These are phyloP conservation scores for Colletotrichum spinosum DNA, from an alignment of 2,329 filamentous ascomycete genomes.

Conservation along the genomic window DNA sequence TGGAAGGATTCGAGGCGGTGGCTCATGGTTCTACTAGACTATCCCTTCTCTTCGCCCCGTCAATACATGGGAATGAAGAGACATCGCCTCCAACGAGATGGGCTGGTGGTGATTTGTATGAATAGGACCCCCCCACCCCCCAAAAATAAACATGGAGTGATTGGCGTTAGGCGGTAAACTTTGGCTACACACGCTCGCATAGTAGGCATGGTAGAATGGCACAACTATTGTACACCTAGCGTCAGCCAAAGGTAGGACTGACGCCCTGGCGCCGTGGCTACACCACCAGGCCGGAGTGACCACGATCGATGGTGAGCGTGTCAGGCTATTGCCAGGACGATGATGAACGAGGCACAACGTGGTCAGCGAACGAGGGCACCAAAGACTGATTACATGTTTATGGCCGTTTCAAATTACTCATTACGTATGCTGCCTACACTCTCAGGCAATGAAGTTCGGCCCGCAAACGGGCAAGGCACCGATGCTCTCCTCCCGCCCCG, in stretches of 20 bases:
- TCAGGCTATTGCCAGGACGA: too few relatives aligned
- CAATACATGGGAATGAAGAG: constrained; percentile 22
- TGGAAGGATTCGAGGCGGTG: constrained; percentile 23
- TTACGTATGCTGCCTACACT: constrained; percentile 3
- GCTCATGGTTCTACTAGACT: constrained; percentile 30
- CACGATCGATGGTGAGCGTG: too few relatives aligned
- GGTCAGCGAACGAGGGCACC: not conserved
- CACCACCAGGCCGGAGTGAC: too few relatives aligned
- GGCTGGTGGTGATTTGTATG: constrained; percentile 28
- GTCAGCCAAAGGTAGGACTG: not conserved
- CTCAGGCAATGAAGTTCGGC: too few relatives aligned
- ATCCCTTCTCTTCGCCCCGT: constrained; percentile 12
- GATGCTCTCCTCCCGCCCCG: too few relatives aligned
- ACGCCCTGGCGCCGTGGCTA: too few relatives aligned
- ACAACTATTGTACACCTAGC: not conserved
- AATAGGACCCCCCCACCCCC: constrained; percentile 18
- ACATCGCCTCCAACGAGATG: constrained; percentile 2
- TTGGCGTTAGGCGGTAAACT: constrained; percentile 16
- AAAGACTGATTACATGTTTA: not conserved
- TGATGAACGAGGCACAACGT: not conserved
- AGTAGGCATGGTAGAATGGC: not conserved
- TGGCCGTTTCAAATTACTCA: constrained; percentile 10
- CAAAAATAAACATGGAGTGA: constrained; percentile 27
- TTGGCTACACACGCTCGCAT: too few relatives aligned
- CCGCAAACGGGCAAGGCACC: too few relatives aligned